phyloP scores from a whole-genome alignment of 768 basidiomycete genomes.

The Strobilomyces confusus region DNA sequence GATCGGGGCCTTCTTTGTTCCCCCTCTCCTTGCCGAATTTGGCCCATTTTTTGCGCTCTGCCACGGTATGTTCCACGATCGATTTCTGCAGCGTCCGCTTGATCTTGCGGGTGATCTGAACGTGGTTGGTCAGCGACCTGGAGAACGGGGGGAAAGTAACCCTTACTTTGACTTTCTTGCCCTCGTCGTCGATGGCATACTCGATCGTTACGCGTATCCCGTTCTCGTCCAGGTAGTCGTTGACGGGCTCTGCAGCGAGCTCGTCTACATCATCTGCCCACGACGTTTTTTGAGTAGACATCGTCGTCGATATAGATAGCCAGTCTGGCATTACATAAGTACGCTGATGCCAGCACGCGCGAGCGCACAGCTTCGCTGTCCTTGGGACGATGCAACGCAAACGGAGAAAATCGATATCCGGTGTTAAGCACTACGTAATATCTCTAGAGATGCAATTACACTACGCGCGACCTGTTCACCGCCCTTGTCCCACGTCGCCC shows the following conservation, averaged over 20 bases:
- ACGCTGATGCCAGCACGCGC: too few species aligned
- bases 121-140: neutral
- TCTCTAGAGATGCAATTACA: conserved; percentile 54
- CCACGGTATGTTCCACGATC: conserved; percentile 90
- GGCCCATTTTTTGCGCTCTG: conserved; percentile 88
- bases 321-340: too few species aligned
- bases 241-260: conserved; percentile 45
- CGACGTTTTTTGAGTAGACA: conserved; percentile 54
- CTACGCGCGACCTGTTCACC: conserved; percentile 43
- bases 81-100: conserved; percentile 86
- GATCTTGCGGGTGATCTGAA: conserved; percentile 79
- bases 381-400: conserved; percentile 28
- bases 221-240: conserved; percentile 79
- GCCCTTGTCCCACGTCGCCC: conserved; percentile 23
- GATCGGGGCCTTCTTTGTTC: conserved; percentile 82
- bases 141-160: neutral
- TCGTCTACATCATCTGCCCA: conserved; percentile 91
- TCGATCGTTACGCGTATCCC: conserved; percentile 85
- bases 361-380: conserved; percentile 55
- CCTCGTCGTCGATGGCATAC: conserved; percentile 84
- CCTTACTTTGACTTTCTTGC: conserved; percentile 87
- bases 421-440: conserved; percentile 6
- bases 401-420: conserved; percentile 19
- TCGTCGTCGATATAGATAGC: conserved; percentile 17
- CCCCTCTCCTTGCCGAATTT: conserved; percentile 94